Evolutionary conservation across 176 grass and related monocot genomes (phyloP), one percentile per base, ranked within the genome.

Genomic region (Rhipidocladum racemiflorum): DNA sequence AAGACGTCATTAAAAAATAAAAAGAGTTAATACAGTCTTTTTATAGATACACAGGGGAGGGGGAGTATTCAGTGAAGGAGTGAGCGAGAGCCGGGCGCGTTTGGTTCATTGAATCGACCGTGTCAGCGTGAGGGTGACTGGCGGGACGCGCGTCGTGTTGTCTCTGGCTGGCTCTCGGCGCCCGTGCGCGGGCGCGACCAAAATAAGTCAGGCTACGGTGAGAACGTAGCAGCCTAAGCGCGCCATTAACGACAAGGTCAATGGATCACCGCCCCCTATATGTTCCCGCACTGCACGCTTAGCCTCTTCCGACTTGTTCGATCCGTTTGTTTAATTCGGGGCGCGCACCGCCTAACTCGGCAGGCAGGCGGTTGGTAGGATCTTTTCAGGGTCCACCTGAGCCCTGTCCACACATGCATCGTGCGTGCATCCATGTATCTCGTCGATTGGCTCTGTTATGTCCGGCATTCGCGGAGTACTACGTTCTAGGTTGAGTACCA

Each of bases 241-340:
- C 53, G 34, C 17, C 70, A 85, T 77, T 91, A 85, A 68, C 76
- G 56, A 88, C 81, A 76, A 0, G 82, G 89, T 87, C 89, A 88
- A 91, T 87, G 76, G 75, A 61, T 80, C 77, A 62, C 73, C 71
- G 35, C 59, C 63, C 82, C 85, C 89, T 72, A 91, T 32, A 88
- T 85, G 85, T 91, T 87, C 74, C 62, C 60, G 51, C 76, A 24
- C 40, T 44, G 13, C 35, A 1, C 9, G 66, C 48, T 83, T 56
- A 62, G 30, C 79, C 38, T 64, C 60, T 71, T 81, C 56, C 71
- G 13, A 20, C n/a, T 89, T 65, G 55, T 77, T 78, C 11, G 56
- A 72, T 63, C 32, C 76, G 25, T 62, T 71, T 85, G 56, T 64
- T 74, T 83, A 74, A 74, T 42, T 32, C 25, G 36, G 60, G 30